Base-by-base conservation (phyloP, 306 rosid species). In the Macrotyloma uniflorum region DNA sequence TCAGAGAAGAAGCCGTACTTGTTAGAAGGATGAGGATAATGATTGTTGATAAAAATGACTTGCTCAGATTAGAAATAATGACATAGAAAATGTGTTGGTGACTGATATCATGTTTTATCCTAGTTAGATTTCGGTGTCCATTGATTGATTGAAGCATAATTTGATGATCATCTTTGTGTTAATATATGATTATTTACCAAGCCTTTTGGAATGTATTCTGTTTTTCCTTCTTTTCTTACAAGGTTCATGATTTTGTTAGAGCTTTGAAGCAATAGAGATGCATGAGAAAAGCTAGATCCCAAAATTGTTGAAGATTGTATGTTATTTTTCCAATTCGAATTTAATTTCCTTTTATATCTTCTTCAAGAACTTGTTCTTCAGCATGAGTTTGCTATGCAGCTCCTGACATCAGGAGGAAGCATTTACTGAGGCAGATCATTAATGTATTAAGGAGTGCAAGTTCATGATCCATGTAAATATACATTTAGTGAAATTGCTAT, bases 251-350 rank as follows among this genome's bases (percentile, higher is more conserved):
- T 64, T 49, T 23, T 65, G 38, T 50, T 38, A 26, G 13, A 66
- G 23, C 32, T 77, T 26, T 28, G 58, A 69, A 45, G 18, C 50
- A 19, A 57, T 33, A 22, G 8, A 69, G 42, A 22, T 38, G 45
- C 54, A 36, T 77, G 67, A 55, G 64, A 58, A n/a, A 77, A 45
- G 54, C 78, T 79, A 51, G 46, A 49, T 61, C 67, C n/a, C 32
- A 45, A 69, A 43, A 9, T 67, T 66, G 54, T 36, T n/a, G 43
- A 66, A 38, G 45, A 53, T 46, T 62, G 30, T 55, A 46, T 30
- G 26, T 18, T 57, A 32, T 53, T 59, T 59, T 32, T 26, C 8
- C 67, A 53, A 18, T 32, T 53, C 5, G 46, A 68, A 26, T 42
- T 51, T 72, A 6, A 22, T 57, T 79, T 78, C 30, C 18, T 66